phyloP scores from a whole-genome alignment of 352 stramenopile species.

The Phytophthora citricola region DNA sequence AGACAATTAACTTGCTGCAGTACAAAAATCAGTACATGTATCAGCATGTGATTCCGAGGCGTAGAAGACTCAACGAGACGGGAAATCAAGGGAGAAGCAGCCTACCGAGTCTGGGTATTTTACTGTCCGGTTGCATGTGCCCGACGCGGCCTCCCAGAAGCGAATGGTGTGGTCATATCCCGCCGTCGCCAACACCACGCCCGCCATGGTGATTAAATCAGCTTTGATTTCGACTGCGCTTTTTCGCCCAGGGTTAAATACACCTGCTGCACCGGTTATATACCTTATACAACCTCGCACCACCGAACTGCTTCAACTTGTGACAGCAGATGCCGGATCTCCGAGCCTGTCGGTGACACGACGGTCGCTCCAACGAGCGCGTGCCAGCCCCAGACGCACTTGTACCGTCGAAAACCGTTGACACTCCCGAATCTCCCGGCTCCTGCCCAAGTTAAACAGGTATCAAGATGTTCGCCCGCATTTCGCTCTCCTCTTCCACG shows the following conservation, averaged over 20 bases:
- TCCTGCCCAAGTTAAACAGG: constrained; percentile 17
- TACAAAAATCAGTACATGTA: neutral
- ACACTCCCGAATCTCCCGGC: constrained; percentile 30
- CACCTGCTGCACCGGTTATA: neutral
- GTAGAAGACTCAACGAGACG: constrained; percentile 1
- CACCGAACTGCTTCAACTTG: constrained; percentile 18
- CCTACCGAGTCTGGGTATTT: constrained; percentile 95
- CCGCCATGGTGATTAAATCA: constrained; percentile 54
- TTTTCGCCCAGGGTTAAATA: constrained; percentile 9
- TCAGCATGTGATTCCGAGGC: neutral
- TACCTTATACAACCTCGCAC: constrained; percentile 7
- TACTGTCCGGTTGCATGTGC: constrained; percentile 95
- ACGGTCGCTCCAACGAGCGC: constrained; percentile 17
- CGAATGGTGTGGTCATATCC: constrained; percentile 98
- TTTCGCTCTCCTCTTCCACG: constrained; percentile 19
- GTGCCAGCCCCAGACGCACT: constrained; percentile 25
- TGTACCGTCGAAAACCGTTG: no score
- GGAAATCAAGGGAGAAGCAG: constrained; percentile 8
- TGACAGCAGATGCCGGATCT: constrained; percentile 9
- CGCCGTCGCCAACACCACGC: constrained; percentile 96
- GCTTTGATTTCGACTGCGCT: no score
- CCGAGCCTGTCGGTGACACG: constrained; percentile 1
- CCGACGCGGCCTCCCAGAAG: constrained; percentile 98
- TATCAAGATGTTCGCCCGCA: constrained; percentile 30
- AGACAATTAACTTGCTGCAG: constrained; percentile 95